These are phyloP conservation scores for Paecilomyces niveus DNA, from an alignment of 2,329 filamentous ascomycete genomes.

Conservation along the genomic window DNA sequence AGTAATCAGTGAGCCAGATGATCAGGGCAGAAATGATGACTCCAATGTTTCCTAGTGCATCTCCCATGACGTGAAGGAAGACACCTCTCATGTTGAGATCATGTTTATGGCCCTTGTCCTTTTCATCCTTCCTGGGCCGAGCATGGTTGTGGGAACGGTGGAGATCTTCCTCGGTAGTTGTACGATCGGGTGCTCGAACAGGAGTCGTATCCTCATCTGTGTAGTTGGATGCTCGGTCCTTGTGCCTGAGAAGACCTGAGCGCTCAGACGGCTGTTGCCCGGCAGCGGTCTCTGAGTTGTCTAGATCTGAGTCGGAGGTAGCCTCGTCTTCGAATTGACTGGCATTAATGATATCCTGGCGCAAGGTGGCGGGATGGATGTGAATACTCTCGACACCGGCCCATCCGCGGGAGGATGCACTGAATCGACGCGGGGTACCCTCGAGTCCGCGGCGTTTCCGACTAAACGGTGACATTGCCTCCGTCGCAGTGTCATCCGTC, in stretches of 20 bases:
- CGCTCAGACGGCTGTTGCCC: slow-evolving; percentile 39
- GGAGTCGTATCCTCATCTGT: slow-evolving; percentile 20
- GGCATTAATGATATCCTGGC: slow-evolving; percentile 88
- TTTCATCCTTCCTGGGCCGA: slow-evolving; percentile 58
- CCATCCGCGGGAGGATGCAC: slow-evolving; percentile 49
- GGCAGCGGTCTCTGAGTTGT: slow-evolving; percentile 41
- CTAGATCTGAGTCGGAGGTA: slow-evolving; percentile 49
- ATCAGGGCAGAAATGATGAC: slow-evolving; percentile 61
- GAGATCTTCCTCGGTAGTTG: slow-evolving; percentile 23
- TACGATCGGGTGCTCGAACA: slow-evolving; percentile 5
- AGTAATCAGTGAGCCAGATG: slow-evolving; percentile 84
- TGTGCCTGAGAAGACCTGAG: slow-evolving; percentile 32
- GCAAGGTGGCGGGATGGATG: slow-evolving; percentile 82
- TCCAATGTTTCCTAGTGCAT: slow-evolving; percentile 42
- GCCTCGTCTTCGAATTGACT: slow-evolving; percentile 54
- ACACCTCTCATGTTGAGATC: slow-evolving; percentile 92
- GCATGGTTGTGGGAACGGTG: slow-evolving; percentile 73
- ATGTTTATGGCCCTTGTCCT: slow-evolving; percentile 40
- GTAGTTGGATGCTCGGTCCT: slow-evolving; percentile 31
- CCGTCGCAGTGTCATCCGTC: slow-evolving; percentile 17
- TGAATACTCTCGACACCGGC: slow-evolving; percentile 62
- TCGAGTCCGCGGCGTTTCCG: slow-evolving; percentile 23
- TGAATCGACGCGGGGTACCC: slow-evolving; percentile 25
- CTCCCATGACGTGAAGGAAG: slow-evolving; percentile 55
- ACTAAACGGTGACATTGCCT: slow-evolving; percentile 20